A percentile compares a stretch with the other conserved stretches of the same genome.
These are phyloP conservation scores for Pleurozium schreberi DNA, from an alignment of 225 moss, liverwort and hornwort genomes.

Conservation along the genomic window DNA sequence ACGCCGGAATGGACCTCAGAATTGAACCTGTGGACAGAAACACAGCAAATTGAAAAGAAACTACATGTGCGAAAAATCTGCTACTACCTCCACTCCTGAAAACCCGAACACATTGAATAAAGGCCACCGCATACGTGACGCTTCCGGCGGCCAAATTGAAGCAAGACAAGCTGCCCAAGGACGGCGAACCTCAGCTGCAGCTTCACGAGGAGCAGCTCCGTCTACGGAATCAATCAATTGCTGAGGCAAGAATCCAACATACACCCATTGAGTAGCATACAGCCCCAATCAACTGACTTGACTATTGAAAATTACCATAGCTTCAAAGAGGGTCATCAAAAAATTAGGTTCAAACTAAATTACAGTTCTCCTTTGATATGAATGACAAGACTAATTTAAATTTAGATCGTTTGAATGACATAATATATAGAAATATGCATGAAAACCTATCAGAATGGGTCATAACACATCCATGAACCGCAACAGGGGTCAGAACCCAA, in stretches of 20 bases:
- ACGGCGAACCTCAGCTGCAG: background rate
- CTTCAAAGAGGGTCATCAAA: background rate
- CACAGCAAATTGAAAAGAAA: background rate
- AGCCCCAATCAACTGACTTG: background rate
- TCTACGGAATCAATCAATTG: background rate
- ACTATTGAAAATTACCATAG: background rate
- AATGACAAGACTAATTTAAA: too few species aligned
- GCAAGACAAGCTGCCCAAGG: background rate
- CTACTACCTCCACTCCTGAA: background rate
- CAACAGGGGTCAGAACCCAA: background rate
- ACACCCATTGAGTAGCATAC: background rate
- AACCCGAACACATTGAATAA: background rate
- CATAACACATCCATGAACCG: too few species aligned
- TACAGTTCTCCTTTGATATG: too few species aligned
- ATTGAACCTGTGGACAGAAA: background rate
- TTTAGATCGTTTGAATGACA: too few species aligned
- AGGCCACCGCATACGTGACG: background rate
- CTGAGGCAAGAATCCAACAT: background rate
- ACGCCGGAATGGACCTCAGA: background rate
- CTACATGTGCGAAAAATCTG: background rate
- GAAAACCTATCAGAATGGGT: too few species aligned
- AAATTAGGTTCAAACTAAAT: background rate
- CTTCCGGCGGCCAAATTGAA: background rate
- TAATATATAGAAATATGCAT: too few species aligned
- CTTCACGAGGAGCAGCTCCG: background rate